Evolutionary conservation across 2,329 filamentous ascomycete species (phyloP).

Genomic region (Stachybotrys echinatus): DNA sequence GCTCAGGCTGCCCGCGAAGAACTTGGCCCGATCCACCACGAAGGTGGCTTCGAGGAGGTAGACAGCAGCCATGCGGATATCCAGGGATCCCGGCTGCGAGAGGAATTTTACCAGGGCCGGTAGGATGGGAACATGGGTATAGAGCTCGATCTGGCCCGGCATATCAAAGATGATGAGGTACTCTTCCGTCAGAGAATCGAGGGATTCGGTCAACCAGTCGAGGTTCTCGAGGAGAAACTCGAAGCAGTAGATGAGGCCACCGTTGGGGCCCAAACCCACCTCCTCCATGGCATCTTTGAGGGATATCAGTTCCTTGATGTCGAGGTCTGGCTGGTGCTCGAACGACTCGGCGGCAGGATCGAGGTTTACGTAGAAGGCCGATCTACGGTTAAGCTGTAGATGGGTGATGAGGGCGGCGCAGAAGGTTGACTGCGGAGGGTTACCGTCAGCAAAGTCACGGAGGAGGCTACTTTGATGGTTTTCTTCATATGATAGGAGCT

Average conservation of each 20-base stretch:
- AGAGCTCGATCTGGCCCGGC: conserved; percentile 97
- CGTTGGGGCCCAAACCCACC: conserved; percentile 83
- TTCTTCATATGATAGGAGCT: no score
- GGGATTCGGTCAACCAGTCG: conserved; percentile 80
- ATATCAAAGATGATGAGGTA: conserved; percentile 98
- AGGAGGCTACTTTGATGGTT: no score
- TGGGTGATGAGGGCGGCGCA: conserved; percentile 91
- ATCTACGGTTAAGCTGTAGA: conserved; percentile 83
- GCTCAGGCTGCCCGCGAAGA: conserved; percentile 90
- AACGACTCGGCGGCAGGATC: conserved; percentile 94
- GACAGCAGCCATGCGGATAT: conserved; percentile 86
- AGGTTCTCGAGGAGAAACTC: conserved; percentile 93
- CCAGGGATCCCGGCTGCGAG: conserved; percentile 71
- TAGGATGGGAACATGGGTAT: conserved; percentile 92
- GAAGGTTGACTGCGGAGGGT: conserved; percentile 73
- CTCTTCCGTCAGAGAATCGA: conserved; percentile 84
- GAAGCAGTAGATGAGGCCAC: conserved; percentile 92
- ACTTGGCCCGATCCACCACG: conserved; percentile 92
- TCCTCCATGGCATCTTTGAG: conserved; percentile 97
- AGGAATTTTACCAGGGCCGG: conserved; percentile 79
- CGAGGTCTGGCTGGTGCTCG: conserved; percentile 84
- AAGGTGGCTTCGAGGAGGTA: conserved; percentile 96
- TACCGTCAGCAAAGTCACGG: no score
- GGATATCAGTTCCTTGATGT: conserved; percentile 92
- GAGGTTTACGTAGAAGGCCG: conserved; percentile 96